Percentiles rank a stretch among this genome's conserved stretches.
phyloP scores from a whole-genome alignment of 1,139 yeast species.

The Komagataea norvegica region DNA sequence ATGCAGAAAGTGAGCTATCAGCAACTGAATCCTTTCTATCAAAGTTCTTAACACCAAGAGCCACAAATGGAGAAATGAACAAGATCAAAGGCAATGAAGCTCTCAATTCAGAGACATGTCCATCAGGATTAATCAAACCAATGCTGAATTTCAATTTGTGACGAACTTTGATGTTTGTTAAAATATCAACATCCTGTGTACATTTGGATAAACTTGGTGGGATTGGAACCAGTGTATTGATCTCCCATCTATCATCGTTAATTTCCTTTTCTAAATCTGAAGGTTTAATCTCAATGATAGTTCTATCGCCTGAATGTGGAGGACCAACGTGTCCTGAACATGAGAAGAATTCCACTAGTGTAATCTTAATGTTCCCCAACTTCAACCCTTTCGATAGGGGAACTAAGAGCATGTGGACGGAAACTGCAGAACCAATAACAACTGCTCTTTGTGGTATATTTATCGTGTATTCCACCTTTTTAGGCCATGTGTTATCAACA shows the following conservation, averaged over 20 bases:
- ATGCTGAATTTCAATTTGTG: conserved; percentile 58
- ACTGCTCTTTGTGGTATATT: conserved; percentile 85
- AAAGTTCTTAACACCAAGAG: conserved; percentile 47
- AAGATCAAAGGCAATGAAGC: conserved; percentile 62
- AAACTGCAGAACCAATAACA: conserved; percentile 79
- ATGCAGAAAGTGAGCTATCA: conserved; percentile 19
- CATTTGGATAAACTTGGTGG: conserved; percentile 72
- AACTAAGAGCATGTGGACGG: conserved; percentile 64
- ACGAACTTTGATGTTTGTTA: conserved; percentile 48
- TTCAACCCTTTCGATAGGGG: conserved; percentile 79
- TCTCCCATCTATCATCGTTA: conserved; percentile 69
- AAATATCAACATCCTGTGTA: conserved; percentile 79
- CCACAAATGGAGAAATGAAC: conserved; percentile 72
- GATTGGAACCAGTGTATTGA: conserved; percentile 51
- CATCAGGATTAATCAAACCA: conserved; percentile 56
- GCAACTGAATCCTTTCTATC: conserved; percentile 21
- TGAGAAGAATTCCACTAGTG: conserved; percentile 62
- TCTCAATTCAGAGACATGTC: conserved; percentile 64
- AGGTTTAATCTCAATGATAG: conserved; percentile 41
- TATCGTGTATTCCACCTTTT: conserved; percentile 84
- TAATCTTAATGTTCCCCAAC: conserved; percentile 65
- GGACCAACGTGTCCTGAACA: conserved; percentile 52
- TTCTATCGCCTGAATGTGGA: conserved; percentile 55
- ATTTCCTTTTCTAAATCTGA: conserved; percentile 30
- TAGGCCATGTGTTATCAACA: conserved; percentile 95